Conservation (phyloP, 2,329 filamentous ascomycete species). For the Parastagonospora avenae region DNA sequence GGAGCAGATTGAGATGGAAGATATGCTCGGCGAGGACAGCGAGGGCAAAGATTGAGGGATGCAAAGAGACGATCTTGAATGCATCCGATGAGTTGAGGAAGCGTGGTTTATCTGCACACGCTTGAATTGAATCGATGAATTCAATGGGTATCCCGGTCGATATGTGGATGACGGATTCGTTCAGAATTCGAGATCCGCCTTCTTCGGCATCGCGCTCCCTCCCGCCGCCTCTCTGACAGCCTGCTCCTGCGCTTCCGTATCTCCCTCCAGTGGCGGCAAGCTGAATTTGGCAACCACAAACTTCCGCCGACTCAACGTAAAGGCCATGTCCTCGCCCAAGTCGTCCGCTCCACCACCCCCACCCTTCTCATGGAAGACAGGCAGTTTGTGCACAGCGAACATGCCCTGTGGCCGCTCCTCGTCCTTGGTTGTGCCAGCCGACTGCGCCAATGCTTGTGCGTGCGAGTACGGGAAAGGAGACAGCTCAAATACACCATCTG, state of each 20-base stretch:
- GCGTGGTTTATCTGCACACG: not conserved
- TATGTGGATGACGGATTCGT: not conserved
- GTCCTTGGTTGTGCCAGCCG: slow-evolving; percentile 58
- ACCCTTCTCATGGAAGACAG: slow-evolving; percentile 85
- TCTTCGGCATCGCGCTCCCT: slow-evolving; percentile 58
- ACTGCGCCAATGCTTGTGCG: slow-evolving; percentile 55
- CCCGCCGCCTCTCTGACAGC: slow-evolving; percentile 38
- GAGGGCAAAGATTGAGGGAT: slow-evolving; percentile 20
- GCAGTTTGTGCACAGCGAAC: slow-evolving; percentile 79
- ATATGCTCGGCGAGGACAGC: slow-evolving; percentile 58
- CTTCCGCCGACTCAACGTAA: slow-evolving; percentile 82
- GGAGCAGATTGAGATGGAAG: slow-evolving; percentile 67
- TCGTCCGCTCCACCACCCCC: slow-evolving; percentile 70
- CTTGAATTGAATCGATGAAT: not conserved
- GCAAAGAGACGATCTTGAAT: not conserved
- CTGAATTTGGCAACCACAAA: slow-evolving; percentile 88
- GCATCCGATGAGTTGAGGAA: too few relatives aligned
- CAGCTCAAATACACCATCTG: slow-evolving; percentile 85
- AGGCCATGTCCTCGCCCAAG: slow-evolving; percentile 84
- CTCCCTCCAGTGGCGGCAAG: slow-evolving; percentile 83
- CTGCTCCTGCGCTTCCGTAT: slow-evolving; percentile 65
- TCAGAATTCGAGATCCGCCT: slow-evolving; percentile 70
- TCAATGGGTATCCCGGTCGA: slow-evolving; percentile 7
- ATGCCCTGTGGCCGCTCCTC: slow-evolving; percentile 86
- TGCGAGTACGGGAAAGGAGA: slow-evolving; percentile 70